phyloP scores from a whole-genome alignment of 768 basidiomycete species.

The Leccinellum albellum region DNA sequence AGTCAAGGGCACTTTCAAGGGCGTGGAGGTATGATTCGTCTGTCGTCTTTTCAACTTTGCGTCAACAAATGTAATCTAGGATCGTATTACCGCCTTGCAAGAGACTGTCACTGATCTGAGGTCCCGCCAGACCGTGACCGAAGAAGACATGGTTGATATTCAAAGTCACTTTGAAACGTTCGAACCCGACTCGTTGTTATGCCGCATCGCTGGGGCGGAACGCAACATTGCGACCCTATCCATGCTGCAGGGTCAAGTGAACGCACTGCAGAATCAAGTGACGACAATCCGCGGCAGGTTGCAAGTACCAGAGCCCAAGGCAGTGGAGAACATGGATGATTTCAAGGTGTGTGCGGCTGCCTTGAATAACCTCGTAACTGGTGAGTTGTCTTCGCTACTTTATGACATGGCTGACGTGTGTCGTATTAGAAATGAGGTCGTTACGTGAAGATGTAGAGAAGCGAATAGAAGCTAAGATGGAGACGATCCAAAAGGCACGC shows the following conservation, averaged over 20 bases:
- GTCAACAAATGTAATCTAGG: slow-evolving; percentile 14
- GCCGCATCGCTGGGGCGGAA: slow-evolving; percentile 25
- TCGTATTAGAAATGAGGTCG: slow-evolving; percentile 40
- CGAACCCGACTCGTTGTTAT: slow-evolving; percentile 32
- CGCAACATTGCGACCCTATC: slow-evolving; percentile 32
- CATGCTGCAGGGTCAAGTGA: slow-evolving; percentile 24
- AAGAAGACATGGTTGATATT: slow-evolving; percentile 32
- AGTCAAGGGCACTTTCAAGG: slow-evolving; percentile 20
- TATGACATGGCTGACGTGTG: neutral
- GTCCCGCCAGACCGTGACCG: slow-evolving; percentile 22
- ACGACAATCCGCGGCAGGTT: slow-evolving; percentile 17
- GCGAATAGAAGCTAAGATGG: slow-evolving; percentile 46
- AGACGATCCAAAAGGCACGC: slow-evolving; percentile 40
- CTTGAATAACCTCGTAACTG: slow-evolving; percentile 39
- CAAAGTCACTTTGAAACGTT: slow-evolving; percentile 39
- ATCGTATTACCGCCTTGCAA: slow-evolving; percentile 22
- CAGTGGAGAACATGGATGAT: slow-evolving; percentile 17
- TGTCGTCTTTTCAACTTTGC: neutral
- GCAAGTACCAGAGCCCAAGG: slow-evolving; percentile 14
- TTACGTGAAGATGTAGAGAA: slow-evolving; percentile 41
- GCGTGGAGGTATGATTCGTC: slow-evolving; percentile 16
- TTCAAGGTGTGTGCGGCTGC: slow-evolving; percentile 31
- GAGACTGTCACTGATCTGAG: slow-evolving; percentile 17
- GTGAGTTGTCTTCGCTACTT: slow-evolving; percentile 27
- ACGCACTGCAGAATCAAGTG: slow-evolving; percentile 16